phyloP scores from a whole-genome alignment of 805 yeast species.

The Candida broadrunensis region DNA sequence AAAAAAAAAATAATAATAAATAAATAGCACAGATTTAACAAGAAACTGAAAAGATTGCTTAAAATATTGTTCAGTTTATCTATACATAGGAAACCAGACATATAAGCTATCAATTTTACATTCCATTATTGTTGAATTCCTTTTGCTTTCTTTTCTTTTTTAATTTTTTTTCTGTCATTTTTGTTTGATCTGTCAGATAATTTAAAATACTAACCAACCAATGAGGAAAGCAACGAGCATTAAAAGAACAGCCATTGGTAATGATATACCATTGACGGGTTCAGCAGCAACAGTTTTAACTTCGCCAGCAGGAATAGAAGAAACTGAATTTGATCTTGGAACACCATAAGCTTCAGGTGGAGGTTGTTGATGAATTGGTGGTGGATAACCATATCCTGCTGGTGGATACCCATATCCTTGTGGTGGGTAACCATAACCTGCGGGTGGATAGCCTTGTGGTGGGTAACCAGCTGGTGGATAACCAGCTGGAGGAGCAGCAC shows the following conservation, averaged over 20 bases:
- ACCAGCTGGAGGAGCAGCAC: background rate
- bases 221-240: conserved; percentile 52
- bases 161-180: too few species aligned
- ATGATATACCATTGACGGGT: conserved; percentile 48
- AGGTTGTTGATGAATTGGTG: background rate
- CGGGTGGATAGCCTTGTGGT: conserved; percentile 16
- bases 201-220: conserved; percentile 70
- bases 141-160: too few species aligned
- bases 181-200: too few species aligned
- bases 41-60: too few species aligned
- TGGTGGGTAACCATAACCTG: background rate
- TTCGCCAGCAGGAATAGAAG: background rate
- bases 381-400: background rate
- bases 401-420: background rate
- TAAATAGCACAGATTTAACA: too few species aligned
- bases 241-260: conserved; percentile 49
- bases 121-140: too few species aligned
- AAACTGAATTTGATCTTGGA: conserved; percentile 1
- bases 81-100: too few species aligned
- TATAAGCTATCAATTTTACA: too few species aligned
- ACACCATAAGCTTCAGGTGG: conserved; percentile 9
- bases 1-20: too few species aligned
- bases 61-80: too few species aligned
- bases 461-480: conserved; percentile 1
- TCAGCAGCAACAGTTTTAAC: conserved; percentile 13